These are phyloP conservation scores for Suillus luteus DNA, from an alignment of 768 basidiomycete species.

Conservation along the genomic window DNA sequence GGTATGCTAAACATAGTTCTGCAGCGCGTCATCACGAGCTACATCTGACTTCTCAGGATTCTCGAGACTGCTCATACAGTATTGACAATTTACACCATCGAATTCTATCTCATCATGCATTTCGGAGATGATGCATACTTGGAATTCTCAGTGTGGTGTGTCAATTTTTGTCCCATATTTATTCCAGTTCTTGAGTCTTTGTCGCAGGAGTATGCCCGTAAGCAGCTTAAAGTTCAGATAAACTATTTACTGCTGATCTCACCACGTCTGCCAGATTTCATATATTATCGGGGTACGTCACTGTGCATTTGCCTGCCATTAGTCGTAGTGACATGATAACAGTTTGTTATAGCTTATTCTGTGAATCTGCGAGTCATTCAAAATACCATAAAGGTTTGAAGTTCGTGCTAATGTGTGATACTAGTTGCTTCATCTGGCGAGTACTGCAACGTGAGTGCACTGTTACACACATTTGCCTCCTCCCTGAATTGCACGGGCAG, in stretches of 20 bases:
- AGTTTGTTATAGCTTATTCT: conserved; percentile 12
- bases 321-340: background rate
- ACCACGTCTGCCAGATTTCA: conserved; percentile 4
- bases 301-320: background rate
- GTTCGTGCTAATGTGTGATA: background rate
- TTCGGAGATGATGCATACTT: conserved; percentile 10
- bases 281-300: conserved; percentile 16
- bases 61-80: conserved; percentile 19
- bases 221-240: background rate
- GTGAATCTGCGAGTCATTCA: conserved; percentile 8
- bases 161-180: background rate
- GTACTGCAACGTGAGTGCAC: conserved; percentile 19
- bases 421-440: conserved; percentile 24
- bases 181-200: background rate
- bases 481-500: conserved; percentile 5
- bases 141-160: conserved; percentile 17
- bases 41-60: conserved; percentile 9
- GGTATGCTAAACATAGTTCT: conserved; percentile 8
- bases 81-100: conserved; percentile 18
- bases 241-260: background rate
- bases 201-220: conserved; percentile 18
- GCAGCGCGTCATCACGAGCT: background rate
- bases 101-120: conserved; percentile 21
- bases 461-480: background rate
- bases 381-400: background rate